Base-by-base conservation (phyloP, 2,329 filamentous ascomycete genomes). In the Elsinoe perseae region DNA sequence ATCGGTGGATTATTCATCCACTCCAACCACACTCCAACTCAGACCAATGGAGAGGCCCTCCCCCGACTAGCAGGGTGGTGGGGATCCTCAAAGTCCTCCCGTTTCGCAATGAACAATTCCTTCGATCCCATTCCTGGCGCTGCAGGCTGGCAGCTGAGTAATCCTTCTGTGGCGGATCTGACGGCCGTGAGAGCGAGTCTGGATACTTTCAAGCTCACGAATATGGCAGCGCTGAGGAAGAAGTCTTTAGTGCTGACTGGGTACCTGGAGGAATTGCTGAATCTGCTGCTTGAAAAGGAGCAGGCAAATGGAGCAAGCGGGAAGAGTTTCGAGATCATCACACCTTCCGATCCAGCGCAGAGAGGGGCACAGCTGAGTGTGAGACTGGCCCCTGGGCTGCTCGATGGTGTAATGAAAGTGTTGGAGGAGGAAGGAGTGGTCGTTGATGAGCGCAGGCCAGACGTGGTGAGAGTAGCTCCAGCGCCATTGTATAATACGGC, bases 1-100 rank as follows among this genome's bases (percentile, higher is more conserved):
- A 95, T 95, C 61, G 89, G 82, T 1, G 89, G 86, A 0, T 75
- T 85, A 0, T 95, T 90, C 62, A 86, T 95, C 7, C 89, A 95
- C 69, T 82, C 88, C 66, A 77, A 75, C 36, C 86, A 95, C 67
- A 83, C 85, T 38, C 54, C 28, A 23, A 18, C 60, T 21, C 61
- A 36, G 2, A 27, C 40, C 8, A 46, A 52, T 25, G 68, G 68
- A 4, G 68, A 69, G 14, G 66, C 70, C 9, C 66, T 74, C 1
- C 84, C 82, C 4, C 80, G 90, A 3, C 75, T 95, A 1, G 77
- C 82, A 30, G 91, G 90, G 21, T 95, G 90, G 90, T 95, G 92
- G 80, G 90, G 90, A 53, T 85, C 83, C 54, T 85, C 90, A 71
- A 89, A 89, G 70, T 71, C 74, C 50, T 82, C 82, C 30, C 79